Conservation (phyloP, 345 rosid species). For the Aurinia saxatilis region DNA sequence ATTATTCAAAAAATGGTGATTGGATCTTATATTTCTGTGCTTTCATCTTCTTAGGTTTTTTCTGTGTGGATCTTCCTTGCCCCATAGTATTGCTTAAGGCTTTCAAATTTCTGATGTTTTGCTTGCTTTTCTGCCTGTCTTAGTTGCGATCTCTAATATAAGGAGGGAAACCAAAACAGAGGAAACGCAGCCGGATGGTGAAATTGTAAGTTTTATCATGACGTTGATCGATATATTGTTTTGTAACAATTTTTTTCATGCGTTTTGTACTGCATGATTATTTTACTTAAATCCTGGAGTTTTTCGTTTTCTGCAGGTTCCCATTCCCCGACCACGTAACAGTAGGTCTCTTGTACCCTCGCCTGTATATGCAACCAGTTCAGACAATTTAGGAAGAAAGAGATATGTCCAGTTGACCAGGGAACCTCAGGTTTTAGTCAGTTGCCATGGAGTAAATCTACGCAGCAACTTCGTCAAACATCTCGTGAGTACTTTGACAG, state of each 20-base stretch:
- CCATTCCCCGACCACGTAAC: background rate
- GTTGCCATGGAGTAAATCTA: constrained; percentile 10
- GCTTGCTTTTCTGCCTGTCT: background rate
- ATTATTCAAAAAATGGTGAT: background rate
- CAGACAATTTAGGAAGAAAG: background rate
- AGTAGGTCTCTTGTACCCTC: background rate
- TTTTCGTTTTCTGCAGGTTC: background rate
- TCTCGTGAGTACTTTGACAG: background rate
- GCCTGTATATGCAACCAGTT: background rate
- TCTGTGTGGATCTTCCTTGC: background rate
- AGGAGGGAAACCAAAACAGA: background rate
- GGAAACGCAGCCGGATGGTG: background rate
- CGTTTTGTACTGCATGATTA: background rate
- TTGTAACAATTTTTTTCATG: background rate
- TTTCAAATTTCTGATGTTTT: background rate
- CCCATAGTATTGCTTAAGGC: background rate
- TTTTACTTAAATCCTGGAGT: too few species aligned
- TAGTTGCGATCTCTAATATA: background rate
- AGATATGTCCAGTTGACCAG: background rate
- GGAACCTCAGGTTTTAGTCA: constrained; percentile 9
- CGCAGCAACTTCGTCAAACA: constrained; percentile 5
- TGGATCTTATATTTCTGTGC: background rate
- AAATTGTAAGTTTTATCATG: background rate
- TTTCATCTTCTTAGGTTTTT: background rate
- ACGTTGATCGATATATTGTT: background rate